These are phyloP conservation scores for Dactylellina leptospora DNA, from an alignment of 2,329 filamentous ascomycete genomes.

Conservation along the genomic window DNA sequence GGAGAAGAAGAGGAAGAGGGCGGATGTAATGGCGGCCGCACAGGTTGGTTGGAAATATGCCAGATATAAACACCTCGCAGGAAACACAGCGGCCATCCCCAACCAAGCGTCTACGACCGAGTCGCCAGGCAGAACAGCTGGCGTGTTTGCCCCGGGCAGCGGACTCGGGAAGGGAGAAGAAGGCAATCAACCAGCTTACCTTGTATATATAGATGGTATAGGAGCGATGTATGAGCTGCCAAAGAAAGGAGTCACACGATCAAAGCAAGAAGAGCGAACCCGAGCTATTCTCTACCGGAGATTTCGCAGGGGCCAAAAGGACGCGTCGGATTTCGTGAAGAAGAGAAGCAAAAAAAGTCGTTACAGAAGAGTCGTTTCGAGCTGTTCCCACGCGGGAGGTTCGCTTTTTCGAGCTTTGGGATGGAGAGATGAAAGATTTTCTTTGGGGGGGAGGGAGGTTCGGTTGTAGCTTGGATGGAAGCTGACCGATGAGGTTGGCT, in stretches of 20 bases:
- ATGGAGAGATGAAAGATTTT: neutral
- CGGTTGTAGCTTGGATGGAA: slow-evolving; percentile 6
- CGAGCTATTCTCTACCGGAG: slow-evolving; percentile 50
- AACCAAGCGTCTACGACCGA: too few relatives aligned
- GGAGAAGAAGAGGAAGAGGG: slow-evolving; percentile 7
- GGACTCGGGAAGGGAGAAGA: neutral
- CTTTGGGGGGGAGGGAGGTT: neutral
- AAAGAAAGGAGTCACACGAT: slow-evolving; percentile 47
- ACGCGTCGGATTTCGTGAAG: neutral
- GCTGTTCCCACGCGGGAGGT: neutral
- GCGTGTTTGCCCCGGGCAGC: neutral
- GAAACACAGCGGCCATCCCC: neutral
- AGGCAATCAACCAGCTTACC: neutral
- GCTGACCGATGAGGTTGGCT: slow-evolving; percentile 5
- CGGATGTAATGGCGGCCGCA: neutral
- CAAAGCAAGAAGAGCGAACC: slow-evolving; percentile 13
- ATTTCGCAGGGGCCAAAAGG: slow-evolving; percentile 17
- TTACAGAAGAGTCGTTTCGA: neutral
- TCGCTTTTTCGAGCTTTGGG: neutral
- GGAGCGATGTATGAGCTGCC: slow-evolving; percentile 11
- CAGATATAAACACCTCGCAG: slow-evolving; percentile 2
- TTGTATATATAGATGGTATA: slow-evolving; percentile 22
- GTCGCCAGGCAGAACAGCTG: neutral
- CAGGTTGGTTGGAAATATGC: neutral
- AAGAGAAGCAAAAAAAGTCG: slow-evolving; percentile 8